phyloP scores from a whole-genome alignment of 495 filamentous ascomycete genomes.

The Apiosordaria backusii region DNA sequence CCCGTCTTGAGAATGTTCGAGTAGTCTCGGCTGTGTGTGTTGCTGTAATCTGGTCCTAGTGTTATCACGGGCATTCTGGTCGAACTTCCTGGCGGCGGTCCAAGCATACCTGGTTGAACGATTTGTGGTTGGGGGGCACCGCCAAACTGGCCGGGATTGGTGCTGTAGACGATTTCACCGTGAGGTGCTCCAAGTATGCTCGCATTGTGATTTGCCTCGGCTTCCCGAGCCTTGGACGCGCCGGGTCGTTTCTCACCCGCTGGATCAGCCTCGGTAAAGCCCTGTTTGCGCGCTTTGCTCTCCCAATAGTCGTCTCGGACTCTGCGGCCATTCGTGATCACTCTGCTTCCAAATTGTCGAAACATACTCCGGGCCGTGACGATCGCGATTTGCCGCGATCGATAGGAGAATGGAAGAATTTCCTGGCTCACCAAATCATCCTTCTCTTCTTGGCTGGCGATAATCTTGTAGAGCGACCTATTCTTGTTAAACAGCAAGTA shows the following conservation, averaged over 20 bases:
- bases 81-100: constrained; percentile 57
- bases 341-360: constrained; percentile 93
- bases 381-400: constrained; percentile 96
- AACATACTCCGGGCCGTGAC: constrained; percentile 99
- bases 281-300: constrained; percentile 91
- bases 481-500: constrained; percentile 99
- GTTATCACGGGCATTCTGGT: constrained; percentile 82
- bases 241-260: constrained; percentile 96
- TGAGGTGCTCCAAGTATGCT: constrained; percentile 57
- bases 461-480: constrained; percentile 94
- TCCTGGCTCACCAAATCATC: constrained; percentile 94
- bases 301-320: constrained; percentile 99
- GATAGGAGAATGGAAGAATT: constrained; percentile 94
- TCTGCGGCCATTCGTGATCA: constrained; percentile 82
- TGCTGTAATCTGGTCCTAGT: constrained; percentile 69
- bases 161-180: constrained; percentile 80
- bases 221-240: constrained; percentile 81
- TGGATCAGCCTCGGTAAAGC: constrained; percentile 95
- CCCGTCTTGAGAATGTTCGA: constrained; percentile 69
- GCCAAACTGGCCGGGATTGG: constrained; percentile 59
- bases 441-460: constrained; percentile 92
- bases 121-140: constrained; percentile 60
- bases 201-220: constrained; percentile 50
- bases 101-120: constrained; percentile 66
- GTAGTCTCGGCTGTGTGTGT: constrained; percentile 76